Base-by-base conservation (phyloP, 805 yeast genomes). In the Candida orba region DNA sequence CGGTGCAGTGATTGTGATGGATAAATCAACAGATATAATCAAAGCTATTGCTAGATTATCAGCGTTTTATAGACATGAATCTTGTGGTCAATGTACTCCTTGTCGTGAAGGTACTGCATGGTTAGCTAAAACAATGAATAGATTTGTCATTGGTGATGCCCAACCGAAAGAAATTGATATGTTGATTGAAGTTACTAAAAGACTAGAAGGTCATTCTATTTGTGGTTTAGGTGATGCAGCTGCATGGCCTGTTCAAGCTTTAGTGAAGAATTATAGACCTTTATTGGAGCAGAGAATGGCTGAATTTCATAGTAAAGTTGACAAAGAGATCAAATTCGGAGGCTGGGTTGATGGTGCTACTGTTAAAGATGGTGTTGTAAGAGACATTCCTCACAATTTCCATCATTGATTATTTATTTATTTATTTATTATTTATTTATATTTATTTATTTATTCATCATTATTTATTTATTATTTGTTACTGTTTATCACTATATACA, bases 71-170 rank as follows among this genome's bases (percentile, higher is more conserved):
- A 84, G 83, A 71, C 95, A 87, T 68, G 95, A 87, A 72, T 83
- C 93, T 8, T 87, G 95, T 69, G 95, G 95, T 47, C 95, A 87
- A 69, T 87, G 95, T 71, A 87, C 95, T 4, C 95, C 95, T 46
- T 87, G 95, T 69, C 79, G 96, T 64, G 95, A 87, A 68, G 96
- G 96, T 46, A 86, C 95, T 36, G 82, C 95, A 18, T 87, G 91
- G 84, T 70, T 87, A 55, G 71, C 74, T 47, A 83, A 78, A 67
- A 81, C 85, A 78, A 87, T 87, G 95, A 83, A 81, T 61, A 76
- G 95, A 60, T 76, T 87, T 63, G 76, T 70, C 49, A 66, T 67
- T 47, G 95, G 95, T 40, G 93, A 85, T 69, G 95, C 93, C 38
- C 73, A 75, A 48, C 81, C 75, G 58, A 77, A 77, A 52, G 95